phyloP scores from a whole-genome alignment of 2,329 filamentous ascomycete species.

The Amauroascus niger region DNA sequence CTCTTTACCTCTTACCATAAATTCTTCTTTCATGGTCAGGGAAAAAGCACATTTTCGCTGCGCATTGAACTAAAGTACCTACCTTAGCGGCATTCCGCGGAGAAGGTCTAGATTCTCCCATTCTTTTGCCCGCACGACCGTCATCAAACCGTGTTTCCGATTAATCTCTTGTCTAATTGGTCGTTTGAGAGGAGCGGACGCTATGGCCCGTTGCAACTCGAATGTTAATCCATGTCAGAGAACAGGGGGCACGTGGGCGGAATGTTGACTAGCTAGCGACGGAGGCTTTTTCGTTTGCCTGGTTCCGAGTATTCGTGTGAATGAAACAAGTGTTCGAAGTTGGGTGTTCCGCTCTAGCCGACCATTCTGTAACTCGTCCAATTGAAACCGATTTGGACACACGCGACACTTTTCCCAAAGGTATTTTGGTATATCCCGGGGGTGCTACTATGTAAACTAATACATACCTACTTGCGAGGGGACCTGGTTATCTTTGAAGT shows the following conservation, averaged over 20 bases:
- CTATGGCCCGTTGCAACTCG: neutral
- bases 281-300: neutral
- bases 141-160: neutral
- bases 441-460: no score
- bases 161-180: neutral
- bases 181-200: neutral
- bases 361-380: neutral
- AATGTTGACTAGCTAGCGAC: neutral
- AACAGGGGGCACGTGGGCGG: conserved; percentile 2
- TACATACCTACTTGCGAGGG: no score
- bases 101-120: neutral
- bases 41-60: no score
- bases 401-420: neutral
- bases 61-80: neutral
- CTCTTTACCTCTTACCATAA: no score
- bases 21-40: no score
- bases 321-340: neutral
- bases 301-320: neutral
- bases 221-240: neutral
- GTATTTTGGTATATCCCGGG: no score
- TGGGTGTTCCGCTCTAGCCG: conserved; percentile 2
- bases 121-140: neutral
- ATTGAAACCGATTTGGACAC: neutral
- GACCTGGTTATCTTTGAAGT: no score
- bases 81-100: conserved; percentile 4